Evolutionary conservation across 2,329 filamentous ascomycete species (phyloP), one percentile per base, ranked within the genome.

Genomic region (Paraphaeosphaeria minitans): DNA sequence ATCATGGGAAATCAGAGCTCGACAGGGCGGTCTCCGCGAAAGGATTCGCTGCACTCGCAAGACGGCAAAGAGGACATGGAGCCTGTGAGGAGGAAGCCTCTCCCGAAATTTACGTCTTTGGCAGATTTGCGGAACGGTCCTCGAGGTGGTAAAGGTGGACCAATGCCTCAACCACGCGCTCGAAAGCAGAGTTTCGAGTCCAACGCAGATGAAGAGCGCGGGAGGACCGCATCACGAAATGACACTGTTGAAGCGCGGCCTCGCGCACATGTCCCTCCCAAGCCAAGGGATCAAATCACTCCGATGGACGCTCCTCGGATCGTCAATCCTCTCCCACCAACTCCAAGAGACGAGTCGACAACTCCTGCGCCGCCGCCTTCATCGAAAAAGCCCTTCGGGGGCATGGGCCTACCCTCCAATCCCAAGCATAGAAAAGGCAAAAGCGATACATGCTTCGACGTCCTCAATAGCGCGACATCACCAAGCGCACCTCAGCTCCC

Each of bases 401-500:
- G 61, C 14, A 60, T 65, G 16, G 71, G 73, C 22, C 64, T 72
- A 29, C 71, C 73, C 1, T 69, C 71, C 2, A 73, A 73, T 45
- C 65, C 67, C 39, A 68, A 72, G 54, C 74, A 76, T 51, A 55
- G 63, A 39, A 72, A 72, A 12, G 72, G 74, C 21, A 77, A 77
- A 58, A 77, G 75, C 58, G 75, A 69, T 57, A 75, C 74, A 14
- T 71, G 73, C 33, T 75, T 77, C 56, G 72, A 74, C 53, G 65
- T 75, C 33, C 62, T 77, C 62, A 74, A 75, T 66, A 73, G 24
- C n/a, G 47, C 53, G 29, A 58, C 35, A 10, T 39, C 47, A 55
- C 67, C 67, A 51, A 66, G 64, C 55, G 66, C 66, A 21, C 64
- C 56, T 22, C 53, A 56, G 33, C 54, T 51, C 41, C 60, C 57